These are phyloP conservation scores for Debaryomycetaceae sp. DNA, from an alignment of 1,139 yeast genomes.

Conservation along the genomic window DNA sequence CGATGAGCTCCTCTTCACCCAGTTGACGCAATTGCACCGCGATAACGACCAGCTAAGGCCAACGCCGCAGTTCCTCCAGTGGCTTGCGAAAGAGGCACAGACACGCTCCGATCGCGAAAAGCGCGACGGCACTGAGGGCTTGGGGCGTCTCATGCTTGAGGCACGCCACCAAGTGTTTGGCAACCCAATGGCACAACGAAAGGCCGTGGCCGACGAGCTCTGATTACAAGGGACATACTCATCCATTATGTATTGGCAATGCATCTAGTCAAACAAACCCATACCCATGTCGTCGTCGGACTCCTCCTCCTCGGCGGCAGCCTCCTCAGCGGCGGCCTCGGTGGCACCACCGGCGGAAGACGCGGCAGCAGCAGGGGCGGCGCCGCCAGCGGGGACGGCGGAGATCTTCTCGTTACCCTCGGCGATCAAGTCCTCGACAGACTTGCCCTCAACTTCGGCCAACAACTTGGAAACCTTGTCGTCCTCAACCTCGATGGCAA, in stretches of 20 bases:
- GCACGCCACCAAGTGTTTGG: conserved; percentile 76
- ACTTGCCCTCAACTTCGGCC: conserved; percentile 92
- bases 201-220: conserved; percentile 53
- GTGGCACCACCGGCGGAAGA: conserved; percentile 66
- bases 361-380: conserved; percentile 73
- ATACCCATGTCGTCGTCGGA: conserved; percentile 54
- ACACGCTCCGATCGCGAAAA: conserved; percentile 19
- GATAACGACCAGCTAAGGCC: conserved; percentile 21
- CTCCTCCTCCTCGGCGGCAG: conserved; percentile 61
- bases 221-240: conserved; percentile 15
- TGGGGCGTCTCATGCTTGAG: conserved; percentile 44
- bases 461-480: conserved; percentile 80
- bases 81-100: conserved; percentile 58
- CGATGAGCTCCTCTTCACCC: conserved; percentile 37
- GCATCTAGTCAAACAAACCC: conserved; percentile 48
- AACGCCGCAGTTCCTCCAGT: conserved; percentile 41
- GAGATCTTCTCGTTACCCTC: conserved; percentile 95
- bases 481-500: conserved; percentile 94
- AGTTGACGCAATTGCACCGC: conserved; percentile 36
- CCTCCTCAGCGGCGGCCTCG: conserved; percentile 69
- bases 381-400: conserved; percentile 97
- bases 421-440: conserved; percentile 86
- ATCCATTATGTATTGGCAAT: conserved; percentile 2
- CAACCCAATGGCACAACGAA: conserved; percentile 66
- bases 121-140: conserved; percentile 30